Evolutionary conservation across 352 stramenopile species (phyloP), one percentile per base, ranked within the genome.

Genomic region (Phytophthora citrophthora): DNA sequence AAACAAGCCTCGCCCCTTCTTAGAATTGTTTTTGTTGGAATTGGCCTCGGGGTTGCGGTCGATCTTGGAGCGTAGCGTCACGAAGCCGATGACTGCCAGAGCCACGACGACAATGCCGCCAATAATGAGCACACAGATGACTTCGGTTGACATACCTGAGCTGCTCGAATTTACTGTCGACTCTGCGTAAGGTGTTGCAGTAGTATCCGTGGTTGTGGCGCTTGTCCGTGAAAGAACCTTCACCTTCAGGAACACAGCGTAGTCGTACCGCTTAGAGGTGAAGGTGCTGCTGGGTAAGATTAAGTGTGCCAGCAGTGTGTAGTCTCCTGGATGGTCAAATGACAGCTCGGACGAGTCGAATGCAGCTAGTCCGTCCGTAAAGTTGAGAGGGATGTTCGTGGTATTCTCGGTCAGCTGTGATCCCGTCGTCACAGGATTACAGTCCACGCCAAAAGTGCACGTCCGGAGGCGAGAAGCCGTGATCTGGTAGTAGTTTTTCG

Each of bases 91-190:
- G 24, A 77, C 79, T 5, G 76, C 61, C 48, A 92, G 66, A 20
- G 81, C 83, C 39, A 89, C 67, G 11, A 74, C 83, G 5, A 91
- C 85, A 52, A 94, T 88, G 13, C 81, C 81, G 18, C 77, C 75
- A 29, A 94, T 88, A 50, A 90, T 88, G 50, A 91, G 77, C 16
- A 89, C 73, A 56, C 76, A 81, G 13, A 92, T 68, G 11, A 81
- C 62, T 52, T 89, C 62, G 0, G 85, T 91, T 23, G 83, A 92
- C 40, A 94, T 58, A 23, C 78, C 76, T 15, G 61, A 60, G 27
- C 64, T 70, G 11, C 58, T 45, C 29, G 52, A 64, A 20, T 59
- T 20, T 41, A 43, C 49, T 3, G 59, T 74, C 26, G 62, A 63
- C 51, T 60, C 67, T 2, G 70, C 62, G 26, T 79, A 82, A 38